A percentile compares a stretch with the other conserved stretches of the same genome.
Evolutionary conservation across 345 rosid genomes (phyloP).

Genomic region (Sonneratia alba): DNA sequence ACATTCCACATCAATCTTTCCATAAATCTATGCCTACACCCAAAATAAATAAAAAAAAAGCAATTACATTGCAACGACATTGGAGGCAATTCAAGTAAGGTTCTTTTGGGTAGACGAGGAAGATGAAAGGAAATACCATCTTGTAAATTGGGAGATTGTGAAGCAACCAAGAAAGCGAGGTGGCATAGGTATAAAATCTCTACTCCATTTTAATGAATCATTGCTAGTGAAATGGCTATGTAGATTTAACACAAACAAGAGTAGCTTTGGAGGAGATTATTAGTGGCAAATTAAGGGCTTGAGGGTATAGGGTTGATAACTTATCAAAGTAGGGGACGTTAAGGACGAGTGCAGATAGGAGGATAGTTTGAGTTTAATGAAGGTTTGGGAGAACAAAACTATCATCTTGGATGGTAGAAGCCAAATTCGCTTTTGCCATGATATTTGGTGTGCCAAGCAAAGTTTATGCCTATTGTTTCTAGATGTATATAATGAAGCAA

Average conservation of each 20-base stretch:
- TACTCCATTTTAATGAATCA: background rate
- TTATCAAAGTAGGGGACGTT: background rate
- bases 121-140: background rate
- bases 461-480: background rate
- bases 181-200: background rate
- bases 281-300: background rate
- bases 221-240: background rate
- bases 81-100: background rate
- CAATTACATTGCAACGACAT: background rate
- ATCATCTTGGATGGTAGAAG: background rate
- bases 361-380: background rate
- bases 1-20: too few species aligned
- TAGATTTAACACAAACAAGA: background rate
- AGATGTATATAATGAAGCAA: background rate
- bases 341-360: background rate
- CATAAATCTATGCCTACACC: too few species aligned
- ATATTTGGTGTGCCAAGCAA: background rate
- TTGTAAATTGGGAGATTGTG: background rate
- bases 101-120: background rate
- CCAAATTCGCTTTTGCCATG: background rate
- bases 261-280: background rate
- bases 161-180: background rate
- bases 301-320: background rate
- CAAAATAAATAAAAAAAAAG: too few species aligned
- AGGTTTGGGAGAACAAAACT: background rate